phyloP scores from a whole-genome alignment of 192 early-diverging fungal species.

The Backusella parvicylindrica region DNA sequence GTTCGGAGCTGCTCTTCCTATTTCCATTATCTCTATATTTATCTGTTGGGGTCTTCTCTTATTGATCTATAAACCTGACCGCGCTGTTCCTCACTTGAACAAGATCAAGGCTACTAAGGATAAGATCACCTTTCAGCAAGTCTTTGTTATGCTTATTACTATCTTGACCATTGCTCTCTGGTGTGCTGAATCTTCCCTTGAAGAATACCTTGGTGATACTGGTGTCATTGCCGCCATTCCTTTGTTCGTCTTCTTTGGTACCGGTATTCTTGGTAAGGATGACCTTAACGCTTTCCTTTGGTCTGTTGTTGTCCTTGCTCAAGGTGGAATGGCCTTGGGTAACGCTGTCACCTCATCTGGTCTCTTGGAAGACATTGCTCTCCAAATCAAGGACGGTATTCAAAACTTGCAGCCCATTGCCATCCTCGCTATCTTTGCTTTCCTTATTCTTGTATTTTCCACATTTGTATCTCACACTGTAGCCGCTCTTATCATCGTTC shows the following conservation, averaged over 20 bases:
- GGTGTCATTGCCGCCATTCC: constrained; percentile 78
- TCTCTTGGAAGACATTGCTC: constrained; percentile 59
- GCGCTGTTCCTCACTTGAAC: constrained; percentile 43
- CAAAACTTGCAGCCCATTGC: constrained; percentile 48
- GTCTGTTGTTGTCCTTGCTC: constrained; percentile 63
- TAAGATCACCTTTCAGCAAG: constrained; percentile 46
- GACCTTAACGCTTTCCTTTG: constrained; percentile 70
- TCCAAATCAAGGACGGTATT: constrained; percentile 52
- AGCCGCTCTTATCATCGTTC: constrained; percentile 74
- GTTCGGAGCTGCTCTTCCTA: constrained; percentile 65
- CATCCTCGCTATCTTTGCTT: constrained; percentile 57
- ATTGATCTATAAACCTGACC: constrained; percentile 58
- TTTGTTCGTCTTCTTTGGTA: constrained; percentile 71
- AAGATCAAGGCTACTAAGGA: constrained; percentile 41
- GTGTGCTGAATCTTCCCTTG: constrained; percentile 61
- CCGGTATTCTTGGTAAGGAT: constrained; percentile 68
- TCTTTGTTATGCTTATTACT: constrained; percentile 55
- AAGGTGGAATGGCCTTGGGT: constrained; percentile 76
- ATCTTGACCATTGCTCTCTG: constrained; percentile 66
- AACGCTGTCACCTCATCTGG: constrained; percentile 72
- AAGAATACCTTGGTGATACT: constrained; percentile 65
- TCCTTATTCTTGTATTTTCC: constrained; percentile 64
- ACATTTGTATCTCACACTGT: constrained; percentile 79
- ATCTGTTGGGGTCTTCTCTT: constrained; percentile 65
- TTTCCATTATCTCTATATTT: constrained; percentile 59